Evolutionary conservation across 192 early-diverging fungal species (phyloP).

Genomic region (Chytriomyces confervae): DNA sequence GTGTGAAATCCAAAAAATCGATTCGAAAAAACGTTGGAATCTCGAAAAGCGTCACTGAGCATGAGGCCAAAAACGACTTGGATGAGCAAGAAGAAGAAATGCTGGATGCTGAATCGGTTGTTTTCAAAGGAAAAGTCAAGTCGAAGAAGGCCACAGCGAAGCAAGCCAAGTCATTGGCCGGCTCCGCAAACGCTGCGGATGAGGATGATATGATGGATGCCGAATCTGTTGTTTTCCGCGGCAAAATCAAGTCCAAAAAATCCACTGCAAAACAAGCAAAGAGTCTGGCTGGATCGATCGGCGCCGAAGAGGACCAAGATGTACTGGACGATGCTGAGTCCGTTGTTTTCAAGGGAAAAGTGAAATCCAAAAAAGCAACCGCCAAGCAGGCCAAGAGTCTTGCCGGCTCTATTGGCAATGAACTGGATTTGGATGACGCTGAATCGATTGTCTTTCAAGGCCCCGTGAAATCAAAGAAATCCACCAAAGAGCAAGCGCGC

Average conservation of each 20-base stretch:
- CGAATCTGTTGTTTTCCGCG: conserved; percentile 15
- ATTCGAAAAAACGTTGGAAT: not conserved
- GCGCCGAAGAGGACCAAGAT: not conserved
- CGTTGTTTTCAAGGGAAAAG: conserved; percentile 23
- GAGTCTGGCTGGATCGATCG: conserved; percentile 2
- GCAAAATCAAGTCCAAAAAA: conserved; percentile 17
- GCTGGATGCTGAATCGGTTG: conserved; percentile 18
- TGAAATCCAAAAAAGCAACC: conserved; percentile 30
- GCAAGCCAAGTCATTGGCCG: not conserved
- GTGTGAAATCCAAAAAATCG: conserved; percentile 24
- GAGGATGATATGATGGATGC: conserved; percentile 18
- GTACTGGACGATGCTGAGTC: conserved; percentile 28
- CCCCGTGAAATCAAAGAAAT: conserved; percentile 22
- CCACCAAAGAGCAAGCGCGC: conserved; percentile 11
- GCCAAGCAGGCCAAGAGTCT: conserved; percentile 4
- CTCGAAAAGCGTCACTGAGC: not conserved
- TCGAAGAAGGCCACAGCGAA: conserved; percentile 14
- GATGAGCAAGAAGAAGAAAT: not conserved
- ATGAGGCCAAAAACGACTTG: not conserved
- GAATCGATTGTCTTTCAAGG: conserved; percentile 33
- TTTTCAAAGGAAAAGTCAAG: conserved; percentile 22
- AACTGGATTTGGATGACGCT: conserved; percentile 1
- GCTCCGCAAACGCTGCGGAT: not conserved
- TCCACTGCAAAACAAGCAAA: not conserved
- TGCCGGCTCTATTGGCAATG: not conserved